Base-by-base conservation (phyloP, 1,139 yeast species). In the Saccharomycopsis hybrid region DNA sequence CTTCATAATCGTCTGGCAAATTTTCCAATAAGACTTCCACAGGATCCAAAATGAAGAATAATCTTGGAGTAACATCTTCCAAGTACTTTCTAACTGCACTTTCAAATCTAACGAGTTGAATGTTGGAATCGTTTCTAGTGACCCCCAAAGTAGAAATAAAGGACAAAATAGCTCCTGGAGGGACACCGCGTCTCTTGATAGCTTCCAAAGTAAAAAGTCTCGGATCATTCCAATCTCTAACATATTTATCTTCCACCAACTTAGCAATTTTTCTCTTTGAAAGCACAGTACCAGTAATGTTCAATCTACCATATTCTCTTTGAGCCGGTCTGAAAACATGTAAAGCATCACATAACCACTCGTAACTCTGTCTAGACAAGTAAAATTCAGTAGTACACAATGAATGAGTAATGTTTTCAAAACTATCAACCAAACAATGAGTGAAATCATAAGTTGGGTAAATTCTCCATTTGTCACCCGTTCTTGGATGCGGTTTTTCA, bases 401-500 rank as follows among this genome's bases (percentile, higher is more conserved):
- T 35, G 97, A 88, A 63, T 92, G 98, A 39, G 95, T 81, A 58
- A 94, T 92, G 66, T 92, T 89, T 70, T 94, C 99, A 62, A 94
- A 78, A 44, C 95, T 85, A 85, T 94, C 99, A 46, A 92, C 97
- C 69, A 94, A 77, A 80, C 98, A 92, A 79, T 92, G 98, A 29
- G 98, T 92, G 71, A 94, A 94, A 66, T 94, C 98, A 65, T 94
- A 94, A 24, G 98, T 94, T 56, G 99, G 99, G 64, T 94, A 94
- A 54, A 94, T 90, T 69, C 85, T 88, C 99, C 99, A 94, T 67
- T 85, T 85, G 64, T 79, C 83, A 51, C 97, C 98, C 13, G 98
- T 92, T 70, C 98, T 83, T 67, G 92, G 96, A 69, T 94, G 98
- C 31, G 88, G 79, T 28, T 96, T 90, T 60, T 90, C 76, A 60